Percentiles rank a stretch among this genome's conserved stretches.
Conservation (phyloP, 192 early-diverging fungal species). For the Backusella australiensis region DNA sequence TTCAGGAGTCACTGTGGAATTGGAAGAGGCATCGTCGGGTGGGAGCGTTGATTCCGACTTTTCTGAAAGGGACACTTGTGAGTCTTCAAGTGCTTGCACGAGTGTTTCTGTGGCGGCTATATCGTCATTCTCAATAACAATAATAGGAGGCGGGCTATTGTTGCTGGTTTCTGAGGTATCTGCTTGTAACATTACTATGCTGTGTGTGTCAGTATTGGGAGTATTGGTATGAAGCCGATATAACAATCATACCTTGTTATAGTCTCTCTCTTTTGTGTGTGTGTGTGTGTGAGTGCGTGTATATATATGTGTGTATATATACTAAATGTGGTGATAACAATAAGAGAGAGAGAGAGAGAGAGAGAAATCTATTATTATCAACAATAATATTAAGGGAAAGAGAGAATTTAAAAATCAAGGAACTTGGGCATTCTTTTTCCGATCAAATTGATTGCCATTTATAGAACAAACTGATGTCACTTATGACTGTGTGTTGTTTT, state of each 20-base stretch:
- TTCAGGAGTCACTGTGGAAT: slow-evolving; percentile 8
- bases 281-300: neutral
- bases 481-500: neutral
- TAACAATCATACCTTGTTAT: neutral
- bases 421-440: neutral
- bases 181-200: neutral
- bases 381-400: neutral
- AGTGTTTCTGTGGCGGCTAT: neutral
- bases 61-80: neutral
- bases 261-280: neutral
- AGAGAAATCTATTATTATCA: neutral
- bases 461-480: neutral
- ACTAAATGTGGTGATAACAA: too few species aligned
- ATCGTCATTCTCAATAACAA: neutral
- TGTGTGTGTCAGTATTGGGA: neutral
- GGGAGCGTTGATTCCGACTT: slow-evolving; percentile 7
- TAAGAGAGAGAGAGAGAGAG: neutral
- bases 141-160: neutral
- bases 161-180: neutral
- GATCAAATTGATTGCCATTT: neutral
- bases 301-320: neutral
- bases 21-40: slow-evolving; percentile 6
- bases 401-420: neutral
- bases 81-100: neutral
- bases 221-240: neutral